These are phyloP conservation scores for Gnaphalium uliginosum DNA, from an alignment of 129 eudicot species.

Conservation along the genomic window DNA sequence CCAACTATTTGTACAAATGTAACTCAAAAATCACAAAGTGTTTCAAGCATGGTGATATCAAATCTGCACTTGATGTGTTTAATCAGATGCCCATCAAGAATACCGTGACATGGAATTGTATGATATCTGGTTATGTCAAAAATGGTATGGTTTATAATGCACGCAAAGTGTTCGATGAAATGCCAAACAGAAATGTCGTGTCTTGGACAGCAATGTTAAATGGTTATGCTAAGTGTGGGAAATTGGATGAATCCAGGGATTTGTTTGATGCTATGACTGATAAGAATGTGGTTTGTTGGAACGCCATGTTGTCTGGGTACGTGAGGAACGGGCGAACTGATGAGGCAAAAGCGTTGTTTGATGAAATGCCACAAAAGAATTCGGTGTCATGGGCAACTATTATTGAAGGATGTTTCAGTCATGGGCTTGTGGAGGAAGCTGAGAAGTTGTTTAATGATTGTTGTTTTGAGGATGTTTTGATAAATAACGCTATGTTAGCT, in stretches of 20 bases:
- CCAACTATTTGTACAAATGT: constrained; percentile 39
- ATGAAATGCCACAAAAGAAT: constrained; percentile 45
- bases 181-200: constrained; percentile 62
- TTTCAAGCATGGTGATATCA: constrained; percentile 54
- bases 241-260: constrained; percentile 47
- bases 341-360: constrained; percentile 53
- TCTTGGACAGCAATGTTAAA: constrained; percentile 82
- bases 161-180: constrained; percentile 49
- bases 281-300: constrained; percentile 69
- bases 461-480: constrained; percentile 38
- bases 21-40: constrained; percentile 50
- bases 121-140: constrained; percentile 53
- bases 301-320: constrained; percentile 69
- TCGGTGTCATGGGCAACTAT: constrained; percentile 48
- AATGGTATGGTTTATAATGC: constrained; percentile 45
- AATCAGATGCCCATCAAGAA: constrained; percentile 53
- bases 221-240: constrained; percentile 63
- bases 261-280: constrained; percentile 56
- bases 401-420: constrained; percentile 57
- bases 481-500: constrained; percentile 52
- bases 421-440: constrained; percentile 47
- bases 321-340: constrained; percentile 35
- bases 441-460: constrained; percentile 39
- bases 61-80: constrained; percentile 41
- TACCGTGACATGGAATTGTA: constrained; percentile 63